Base-by-base conservation (phyloP, 495 filamentous ascomycete genomes). In the Cercophora scortea region DNA sequence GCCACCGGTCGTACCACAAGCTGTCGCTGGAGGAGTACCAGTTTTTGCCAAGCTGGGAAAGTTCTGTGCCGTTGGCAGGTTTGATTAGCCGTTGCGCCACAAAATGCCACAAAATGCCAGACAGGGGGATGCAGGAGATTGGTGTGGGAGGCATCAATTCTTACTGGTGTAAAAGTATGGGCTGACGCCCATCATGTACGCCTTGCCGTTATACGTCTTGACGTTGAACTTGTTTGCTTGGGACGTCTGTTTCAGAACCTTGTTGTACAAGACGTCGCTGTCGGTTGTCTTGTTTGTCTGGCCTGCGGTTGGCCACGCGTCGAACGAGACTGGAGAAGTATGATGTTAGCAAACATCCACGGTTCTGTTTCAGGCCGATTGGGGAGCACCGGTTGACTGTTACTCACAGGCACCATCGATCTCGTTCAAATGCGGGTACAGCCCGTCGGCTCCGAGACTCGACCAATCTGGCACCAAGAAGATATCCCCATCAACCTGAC, bases 141-240 rank as follows among this genome's bases (percentile, higher is more conserved):
- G 2, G 25, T 25, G 25, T 25, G 25, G 25, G 25, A 25, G 25
- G 5, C 25, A 25, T 25, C 25, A 25, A 25, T 25, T 25, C 25
- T 25, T 68, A 51, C 84, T 55, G 0, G 62, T 68, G 57, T 82
- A 89, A 65, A 88, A 88, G 80, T 82, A 88, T 4, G 85, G 85
- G 4, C 80, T 79, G 8, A 87, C 79, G 19, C 77, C 75, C 66
- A 70, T 69, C 42, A 70, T 54, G 49, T 67, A 68, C n/a, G 62
- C 51, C 57, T 68, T 70, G 34, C 40, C 19, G 7, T 18, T 25
- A 52, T 12, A 16, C 38, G 38, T 25, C 25, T 25, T 25, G 25
- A 25, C 25, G 25, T 25, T 25, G 25, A 25, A 25, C 25, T 25
- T 25, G 25, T 25, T 25, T 25, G 25, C 25, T 25, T 25, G 25